Evolutionary conservation across 306 rosid species (phyloP).

Genomic region (Sindora glabra): DNA sequence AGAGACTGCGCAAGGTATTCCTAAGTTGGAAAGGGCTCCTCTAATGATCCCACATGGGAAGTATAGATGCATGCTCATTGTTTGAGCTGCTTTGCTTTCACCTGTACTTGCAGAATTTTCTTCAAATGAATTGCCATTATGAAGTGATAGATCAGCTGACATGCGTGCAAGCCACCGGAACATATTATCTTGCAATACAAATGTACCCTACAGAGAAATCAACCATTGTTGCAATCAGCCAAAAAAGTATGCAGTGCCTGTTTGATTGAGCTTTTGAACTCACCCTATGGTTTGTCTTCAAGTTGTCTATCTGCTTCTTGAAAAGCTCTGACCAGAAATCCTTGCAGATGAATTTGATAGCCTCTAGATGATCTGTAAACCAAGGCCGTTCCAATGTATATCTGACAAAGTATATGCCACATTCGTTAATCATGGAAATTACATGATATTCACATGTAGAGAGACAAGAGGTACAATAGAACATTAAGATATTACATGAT

Average conservation of each 20-base stretch:
- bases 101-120: slow-evolving; percentile 40
- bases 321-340: slow-evolving; percentile 98
- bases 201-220: slow-evolving; percentile 65
- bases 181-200: slow-evolving; percentile 88
- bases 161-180: slow-evolving; percentile 81
- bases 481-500: background rate
- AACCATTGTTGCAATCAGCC: background rate
- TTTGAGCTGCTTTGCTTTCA: slow-evolving; percentile 60
- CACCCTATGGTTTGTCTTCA: slow-evolving; percentile 92
- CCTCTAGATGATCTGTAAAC: slow-evolving; percentile 86
- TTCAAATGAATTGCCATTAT: slow-evolving; percentile 40
- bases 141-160: slow-evolving; percentile 57
- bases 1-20: slow-evolving; percentile 94
- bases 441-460: background rate
- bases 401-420: too few relatives aligned
- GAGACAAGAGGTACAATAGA: background rate
- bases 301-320: slow-evolving; percentile 96
- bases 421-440: background rate
- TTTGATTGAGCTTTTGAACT: slow-evolving; percentile 14
- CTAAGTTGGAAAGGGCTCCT: slow-evolving; percentile 94
- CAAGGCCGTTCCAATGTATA: slow-evolving; percentile 95
- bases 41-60: slow-evolving; percentile 95
- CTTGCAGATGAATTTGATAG: slow-evolving; percentile 95
- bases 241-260: background rate
- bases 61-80: slow-evolving; percentile 87